phyloP scores from a whole-genome alignment of 2,329 filamentous ascomycete species.

The Venturia nashicola region DNA sequence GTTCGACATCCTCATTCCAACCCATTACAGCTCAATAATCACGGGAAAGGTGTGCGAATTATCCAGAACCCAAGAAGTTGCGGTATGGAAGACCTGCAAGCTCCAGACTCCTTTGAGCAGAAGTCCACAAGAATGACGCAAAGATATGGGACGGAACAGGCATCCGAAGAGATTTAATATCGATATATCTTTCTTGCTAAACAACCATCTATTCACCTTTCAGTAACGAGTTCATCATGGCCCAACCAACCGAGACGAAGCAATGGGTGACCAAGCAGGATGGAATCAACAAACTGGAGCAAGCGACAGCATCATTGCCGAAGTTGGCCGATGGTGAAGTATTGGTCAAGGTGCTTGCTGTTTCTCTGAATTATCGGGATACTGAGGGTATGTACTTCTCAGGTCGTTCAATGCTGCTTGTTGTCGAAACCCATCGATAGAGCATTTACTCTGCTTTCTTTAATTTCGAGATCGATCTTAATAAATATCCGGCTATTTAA shows the following conservation, averaged over 20 bases:
- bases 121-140: background rate
- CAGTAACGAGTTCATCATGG: background rate
- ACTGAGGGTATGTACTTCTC: conserved; percentile 1
- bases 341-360: conserved; percentile 45
- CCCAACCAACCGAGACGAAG: background rate
- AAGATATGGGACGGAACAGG: background rate
- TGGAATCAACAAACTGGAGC: conserved; percentile 18
- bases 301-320: conserved; percentile 32
- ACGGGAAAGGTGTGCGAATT: too few relatives aligned
- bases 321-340: conserved; percentile 58
- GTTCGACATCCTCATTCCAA: background rate
- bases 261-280: conserved; percentile 14
- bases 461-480: background rate
- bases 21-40: too few relatives aligned
- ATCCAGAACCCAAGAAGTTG: too few relatives aligned
- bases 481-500: too few relatives aligned
- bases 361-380: conserved; percentile 8
- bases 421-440: background rate
- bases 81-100: background rate
- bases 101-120: background rate
- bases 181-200: background rate
- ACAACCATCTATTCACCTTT: too few relatives aligned
- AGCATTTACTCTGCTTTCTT: too few relatives aligned
- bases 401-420: background rate
- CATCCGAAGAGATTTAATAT: background rate